Evolutionary conservation across 257 asterid species (phyloP), one percentile per base, ranked within the genome.

Genomic region (Solanum chaucha): DNA sequence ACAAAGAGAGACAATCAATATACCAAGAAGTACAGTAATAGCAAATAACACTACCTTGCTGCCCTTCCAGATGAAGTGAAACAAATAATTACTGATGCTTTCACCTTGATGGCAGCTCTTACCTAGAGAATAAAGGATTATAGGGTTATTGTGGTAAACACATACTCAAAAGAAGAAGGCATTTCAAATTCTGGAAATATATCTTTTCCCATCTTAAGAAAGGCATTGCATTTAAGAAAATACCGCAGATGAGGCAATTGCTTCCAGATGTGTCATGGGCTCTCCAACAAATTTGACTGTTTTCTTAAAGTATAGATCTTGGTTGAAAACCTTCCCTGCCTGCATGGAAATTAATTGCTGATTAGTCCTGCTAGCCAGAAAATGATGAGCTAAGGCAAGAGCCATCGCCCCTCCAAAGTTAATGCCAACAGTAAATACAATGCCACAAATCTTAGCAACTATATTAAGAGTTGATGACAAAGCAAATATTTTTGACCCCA

Each of bases 31-130:
- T 67, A 46, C 6, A 44, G 10, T 46, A 67, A 19, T 68, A 88
- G 34, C 8, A 26, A 32, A 13, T 30, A 9, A 30, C 44, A 44
- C 78, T 88, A 95, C 98, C 98, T 94, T 87, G 99, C 99, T 71
- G 99, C 96, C 91, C 98, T 93, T 88, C 99, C 99, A 71, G 99
- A 95, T 41, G 98, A 95, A 51, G 99, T 95, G 87, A 95, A 96
- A 90, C 98, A 95, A 75, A 96, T 94, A 87, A 96, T 96, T 71
- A 94, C 99, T 46, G 99, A 96, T 81, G 99, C 98, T 92, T 95
- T 96, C 86, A 95, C 99, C 88, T 96, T 96, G 85, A 96, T 92
- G 86, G 98, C 99, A 2, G 99, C 98, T 26, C 99, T 92, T n/a
- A 96, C 99, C 99, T 96, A 86, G 68, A 86, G 51, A 87, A 72